Conservation (phyloP, 75 land plant species). For the Pinus tabuliformis region DNA sequence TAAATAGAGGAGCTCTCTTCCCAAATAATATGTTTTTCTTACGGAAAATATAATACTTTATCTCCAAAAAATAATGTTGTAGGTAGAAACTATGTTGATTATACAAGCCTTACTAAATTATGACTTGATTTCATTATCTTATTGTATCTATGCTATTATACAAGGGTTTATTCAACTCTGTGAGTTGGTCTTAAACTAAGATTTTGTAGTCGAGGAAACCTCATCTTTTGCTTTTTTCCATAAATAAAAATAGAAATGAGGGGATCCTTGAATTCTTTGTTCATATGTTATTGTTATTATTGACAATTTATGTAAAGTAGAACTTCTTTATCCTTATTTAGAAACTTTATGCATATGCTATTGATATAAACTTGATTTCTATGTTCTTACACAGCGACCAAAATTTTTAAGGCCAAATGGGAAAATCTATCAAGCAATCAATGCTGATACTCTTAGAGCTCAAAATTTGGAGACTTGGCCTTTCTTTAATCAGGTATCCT, state of each 20-base stretch:
- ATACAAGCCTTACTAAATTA: too few relatives aligned
- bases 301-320: not conserved
- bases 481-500: constrained; percentile 83
- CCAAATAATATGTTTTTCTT: too few relatives aligned
- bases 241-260: not conserved
- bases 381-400: constrained; percentile 62
- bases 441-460: constrained; percentile 80
- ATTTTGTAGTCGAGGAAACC: not conserved
- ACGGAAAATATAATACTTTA: too few relatives aligned
- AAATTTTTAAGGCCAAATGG: constrained; percentile 81
- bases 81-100: too few relatives aligned
- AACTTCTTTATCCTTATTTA: too few relatives aligned
- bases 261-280: not conserved
- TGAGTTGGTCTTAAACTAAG: not conserved
- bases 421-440: constrained; percentile 85
- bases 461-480: constrained; percentile 98
- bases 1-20: too few relatives aligned
- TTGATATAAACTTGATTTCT: not conserved
- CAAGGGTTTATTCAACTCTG: not conserved
- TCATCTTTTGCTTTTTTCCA: not conserved
- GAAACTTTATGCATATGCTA: not conserved
- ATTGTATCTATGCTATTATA: not conserved
- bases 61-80: too few relatives aligned
- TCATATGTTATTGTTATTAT: too few relatives aligned
- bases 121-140: too few relatives aligned